Evolutionary conservation across 129 eudicot genomes (phyloP), one percentile per base, ranked within the genome.

Genomic region (Solidago caesia): DNA sequence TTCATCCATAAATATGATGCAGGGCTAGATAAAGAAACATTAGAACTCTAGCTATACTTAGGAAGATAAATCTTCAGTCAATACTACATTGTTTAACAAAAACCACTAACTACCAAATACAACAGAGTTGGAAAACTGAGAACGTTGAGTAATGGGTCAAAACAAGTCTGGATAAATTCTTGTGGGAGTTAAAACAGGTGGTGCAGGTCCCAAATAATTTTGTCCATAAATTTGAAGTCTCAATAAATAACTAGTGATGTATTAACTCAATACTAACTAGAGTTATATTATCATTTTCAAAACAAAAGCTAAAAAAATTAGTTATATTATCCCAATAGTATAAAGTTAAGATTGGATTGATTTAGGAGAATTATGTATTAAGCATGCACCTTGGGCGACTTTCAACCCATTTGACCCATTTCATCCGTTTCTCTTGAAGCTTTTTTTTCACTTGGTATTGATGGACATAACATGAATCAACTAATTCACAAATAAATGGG

Each of bases 1-100:
- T 84, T 94, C 97, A 62, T 89, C 97, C 97, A 92, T 92, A 70
- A 92, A 92, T 76, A 92, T 92, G 79, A 92, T 92, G 80, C 97
- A 89, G 2, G 97, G 97, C 97, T 92, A 44, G 70, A 79, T 9
- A 27, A 80, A 75, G 70, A 44, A 29, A 82, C 6, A 26, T 63
- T 1, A 3, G 14, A 63, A 39, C 2, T 29, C 42, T 63, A 29
- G 59, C 25, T 39, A 6, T 29, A 6, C 68, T 29, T 39, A 45
- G n/a, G 13, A 39, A 39, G 9, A 8, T 26, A 26, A 26, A 26
- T 25, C 29, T 60, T 26, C 65, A 29, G 11, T 29, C 44, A 61
- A 27, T 61, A 61, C 67, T 9, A 27, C 41, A 12, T 61, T 29
- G n/a, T 61, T 61, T 29, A 8, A 8, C 9, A 5, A 11, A 13